A percentile compares a stretch with the other conserved stretches of the same genome.
Conservation (phyloP, 2,329 filamentous ascomycete species). For the Aspergillus alliaceus region DNA sequence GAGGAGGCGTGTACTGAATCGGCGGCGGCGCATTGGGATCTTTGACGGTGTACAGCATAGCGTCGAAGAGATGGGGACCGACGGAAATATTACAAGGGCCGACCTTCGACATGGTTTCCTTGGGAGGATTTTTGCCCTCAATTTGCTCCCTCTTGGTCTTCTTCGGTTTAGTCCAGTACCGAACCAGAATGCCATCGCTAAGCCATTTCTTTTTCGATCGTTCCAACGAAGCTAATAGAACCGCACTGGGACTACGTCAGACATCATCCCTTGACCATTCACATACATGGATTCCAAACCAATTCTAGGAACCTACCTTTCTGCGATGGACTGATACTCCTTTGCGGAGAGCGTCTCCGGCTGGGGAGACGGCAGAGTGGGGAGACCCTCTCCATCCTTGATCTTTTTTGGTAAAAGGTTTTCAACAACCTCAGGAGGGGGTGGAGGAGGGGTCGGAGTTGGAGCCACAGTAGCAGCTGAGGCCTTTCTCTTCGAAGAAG, state of each 20-base stretch:
- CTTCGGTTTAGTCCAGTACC: conserved; percentile 60
- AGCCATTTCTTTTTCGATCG: conserved; percentile 61
- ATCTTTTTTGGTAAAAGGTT: conserved; percentile 53
- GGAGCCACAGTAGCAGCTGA: conserved; percentile 27
- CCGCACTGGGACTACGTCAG: conserved; percentile 46
- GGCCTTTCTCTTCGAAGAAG: conserved; percentile 34
- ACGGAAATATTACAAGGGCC: conserved; percentile 61
- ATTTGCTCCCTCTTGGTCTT: conserved; percentile 54
- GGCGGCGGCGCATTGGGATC: conserved; percentile 44
- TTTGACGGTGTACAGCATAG: conserved; percentile 57
- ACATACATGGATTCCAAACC: not conserved
- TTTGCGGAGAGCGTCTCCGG: conserved; percentile 46
- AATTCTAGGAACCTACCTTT: conserved; percentile 42
- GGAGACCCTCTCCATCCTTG: conserved; percentile 54
- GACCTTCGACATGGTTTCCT: conserved; percentile 55
- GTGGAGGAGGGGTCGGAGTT: conserved; percentile 26
- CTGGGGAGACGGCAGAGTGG: conserved; percentile 54
- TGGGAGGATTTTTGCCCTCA: conserved; percentile 48
- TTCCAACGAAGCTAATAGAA: conserved; percentile 58
- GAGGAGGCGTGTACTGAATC: conserved; percentile 39
- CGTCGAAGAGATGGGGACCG: conserved; percentile 64
- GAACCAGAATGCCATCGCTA: conserved; percentile 53
- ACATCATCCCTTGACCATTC: not conserved
- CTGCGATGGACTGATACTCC: conserved; percentile 61
- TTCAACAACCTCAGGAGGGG: conserved; percentile 35